Percentiles rank a stretch among this genome's conserved stretches.
Evolutionary conservation across 176 grass and related monocot species (phyloP).

Genomic region (Saccharum spontaneum): DNA sequence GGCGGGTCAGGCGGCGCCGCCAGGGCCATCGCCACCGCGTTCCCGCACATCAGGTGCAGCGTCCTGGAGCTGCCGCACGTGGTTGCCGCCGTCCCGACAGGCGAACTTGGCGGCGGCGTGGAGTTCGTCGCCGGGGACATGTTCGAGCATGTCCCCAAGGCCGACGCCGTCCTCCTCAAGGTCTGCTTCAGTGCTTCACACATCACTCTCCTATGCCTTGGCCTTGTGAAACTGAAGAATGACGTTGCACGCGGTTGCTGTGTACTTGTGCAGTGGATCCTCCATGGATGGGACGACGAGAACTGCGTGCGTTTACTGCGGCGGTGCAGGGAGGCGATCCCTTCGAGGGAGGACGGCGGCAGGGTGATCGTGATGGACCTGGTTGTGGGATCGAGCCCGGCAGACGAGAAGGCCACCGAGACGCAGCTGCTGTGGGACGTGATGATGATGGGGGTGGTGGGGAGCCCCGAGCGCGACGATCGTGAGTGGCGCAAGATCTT

Average conservation of each 20-base stretch:
- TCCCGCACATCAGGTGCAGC: conserved; percentile 48
- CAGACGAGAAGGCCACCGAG: conserved; percentile 30
- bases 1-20: conserved; percentile 37
- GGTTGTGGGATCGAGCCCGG: conserved; percentile 33
- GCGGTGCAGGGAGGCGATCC: conserved; percentile 62
- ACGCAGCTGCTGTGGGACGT: conserved; percentile 55
- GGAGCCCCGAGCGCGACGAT: conserved; percentile 53
- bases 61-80: conserved; percentile 60
- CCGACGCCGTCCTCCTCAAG: conserved; percentile 45
- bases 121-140: conserved; percentile 58
- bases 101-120: conserved; percentile 31
- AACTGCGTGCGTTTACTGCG: conserved; percentile 60
- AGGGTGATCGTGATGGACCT: conserved; percentile 73
- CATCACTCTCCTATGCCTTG: background rate
- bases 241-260: background rate
- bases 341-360: conserved; percentile 44
- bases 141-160: conserved; percentile 42
- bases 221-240: background rate
- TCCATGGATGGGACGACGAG: conserved; percentile 41
- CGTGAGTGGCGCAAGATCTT: conserved; percentile 54
- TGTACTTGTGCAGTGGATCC: conserved; percentile 18
- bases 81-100: background rate
- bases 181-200: background rate
- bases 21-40: conserved; percentile 47
- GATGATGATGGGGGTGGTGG: conserved; percentile 43